Conservation (phyloP, 139 green algal species). For the Chlorella sorokiniana region DNA sequence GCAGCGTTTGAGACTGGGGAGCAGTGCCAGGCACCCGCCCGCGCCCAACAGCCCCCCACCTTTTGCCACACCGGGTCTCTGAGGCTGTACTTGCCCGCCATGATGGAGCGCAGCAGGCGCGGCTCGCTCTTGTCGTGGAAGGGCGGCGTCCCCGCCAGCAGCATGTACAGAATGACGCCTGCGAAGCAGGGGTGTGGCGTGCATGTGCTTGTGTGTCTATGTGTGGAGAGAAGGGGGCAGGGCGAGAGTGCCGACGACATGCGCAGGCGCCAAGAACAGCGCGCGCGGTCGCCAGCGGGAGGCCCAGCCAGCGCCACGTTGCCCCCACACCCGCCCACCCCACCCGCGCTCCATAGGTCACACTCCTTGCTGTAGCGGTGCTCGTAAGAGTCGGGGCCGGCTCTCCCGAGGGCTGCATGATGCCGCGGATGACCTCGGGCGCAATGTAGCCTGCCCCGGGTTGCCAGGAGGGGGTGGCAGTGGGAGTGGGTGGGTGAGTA, state of each 20-base stretch:
- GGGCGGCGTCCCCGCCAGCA: constrained; percentile 16
- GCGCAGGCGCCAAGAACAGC: too few relatives aligned
- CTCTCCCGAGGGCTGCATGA: constrained; percentile 9
- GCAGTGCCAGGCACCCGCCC: not conserved
- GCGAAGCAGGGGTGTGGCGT: constrained; percentile 66
- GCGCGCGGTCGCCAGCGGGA: too few relatives aligned
- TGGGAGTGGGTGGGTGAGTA: not conserved
- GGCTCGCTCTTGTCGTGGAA: constrained; percentile 82
- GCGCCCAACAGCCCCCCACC: constrained; percentile 33
- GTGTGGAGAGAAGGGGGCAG: constrained; percentile 73
- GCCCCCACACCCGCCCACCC: not conserved
- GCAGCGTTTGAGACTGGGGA: too few relatives aligned
- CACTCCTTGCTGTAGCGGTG: not conserved
- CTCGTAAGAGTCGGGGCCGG: constrained; percentile 51
- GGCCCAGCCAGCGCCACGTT: not conserved
- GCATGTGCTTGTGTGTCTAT: not conserved
- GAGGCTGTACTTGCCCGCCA: constrained; percentile 69
- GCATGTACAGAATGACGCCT: constrained; percentile 33
- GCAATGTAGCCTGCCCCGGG: constrained; percentile 78
- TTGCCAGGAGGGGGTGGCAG: not conserved
- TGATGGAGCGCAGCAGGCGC: constrained; percentile 84
- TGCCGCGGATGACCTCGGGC: constrained; percentile 82
- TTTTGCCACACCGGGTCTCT: constrained; percentile 82
- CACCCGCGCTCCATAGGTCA: constrained; percentile 13
- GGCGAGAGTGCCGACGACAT: not conserved